These are phyloP conservation scores for Blastocrithidia nonstop DNA, from an alignment of 208 protist species.

Conservation along the genomic window DNA sequence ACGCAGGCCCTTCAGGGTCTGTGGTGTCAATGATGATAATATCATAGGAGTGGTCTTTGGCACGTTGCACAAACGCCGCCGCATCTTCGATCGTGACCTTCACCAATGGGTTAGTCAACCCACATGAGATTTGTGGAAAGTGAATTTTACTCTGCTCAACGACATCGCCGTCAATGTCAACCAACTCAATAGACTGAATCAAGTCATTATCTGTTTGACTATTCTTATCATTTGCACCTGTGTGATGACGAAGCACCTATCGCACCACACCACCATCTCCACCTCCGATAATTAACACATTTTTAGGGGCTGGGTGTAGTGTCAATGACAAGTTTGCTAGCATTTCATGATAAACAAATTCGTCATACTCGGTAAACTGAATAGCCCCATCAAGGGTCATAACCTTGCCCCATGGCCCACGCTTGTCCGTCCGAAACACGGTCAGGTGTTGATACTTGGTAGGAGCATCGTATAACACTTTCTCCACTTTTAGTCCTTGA, in stretches of 20 bases:
- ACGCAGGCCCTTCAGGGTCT: conserved; percentile 84
- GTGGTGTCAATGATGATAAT: conserved; percentile 93
- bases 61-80: conserved; percentile 60
- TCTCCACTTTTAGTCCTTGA: conserved; percentile 72
- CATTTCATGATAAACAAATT: conserved; percentile 98
- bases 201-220: not conserved
- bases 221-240: not conserved
- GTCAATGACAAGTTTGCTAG: conserved; percentile 90
- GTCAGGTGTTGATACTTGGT: conserved; percentile 80
- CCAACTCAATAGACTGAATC: conserved; percentile 87
- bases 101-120: conserved; percentile 58
- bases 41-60: conserved; percentile 75
- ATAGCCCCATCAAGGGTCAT: conserved; percentile 95
- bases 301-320: conserved; percentile 76
- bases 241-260: conserved; percentile 90
- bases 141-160: conserved; percentile 72
- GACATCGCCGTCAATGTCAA: conserved; percentile 93
- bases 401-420: conserved; percentile 89
- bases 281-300: conserved; percentile 95
- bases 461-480: conserved; percentile 71
- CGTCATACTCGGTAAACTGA: conserved; percentile 94
- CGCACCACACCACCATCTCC: conserved; percentile 96
- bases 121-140: conserved; percentile 72
- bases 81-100: conserved; percentile 71
- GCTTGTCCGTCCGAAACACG: conserved; percentile 72